Base-by-base conservation (phyloP, 805 yeast genomes). In the Kodamaea fukazawae region DNA sequence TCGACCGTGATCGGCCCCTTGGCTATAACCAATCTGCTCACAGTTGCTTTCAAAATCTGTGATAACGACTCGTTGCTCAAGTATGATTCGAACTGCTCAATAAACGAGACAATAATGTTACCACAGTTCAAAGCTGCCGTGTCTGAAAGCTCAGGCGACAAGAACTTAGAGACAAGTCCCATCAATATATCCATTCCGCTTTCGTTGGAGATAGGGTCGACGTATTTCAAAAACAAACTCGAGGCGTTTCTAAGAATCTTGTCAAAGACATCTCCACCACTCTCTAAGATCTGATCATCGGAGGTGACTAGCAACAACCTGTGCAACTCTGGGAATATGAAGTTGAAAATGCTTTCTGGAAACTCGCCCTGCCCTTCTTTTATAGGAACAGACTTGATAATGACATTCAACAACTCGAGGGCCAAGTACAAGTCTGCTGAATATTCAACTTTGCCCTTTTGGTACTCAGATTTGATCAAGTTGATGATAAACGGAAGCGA, bases 121-220 rank as follows among this genome's bases (percentile, higher is more conserved):
- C 91, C 97, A 32, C 86, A 76, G 42, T 85, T 83, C 61, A 81
- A 71, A 1, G 95, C 90, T 0, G 96, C 96, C 32, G 83, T 76
- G 49, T 89, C 97, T 11, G 84, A 75, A 41, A 86, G 67, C 6
- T 71, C 70, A 1, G 95, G 86, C 1, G 85, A 77, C 23, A 91
- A 70, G 38, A 88, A 76, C 51, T 80, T 80, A 3, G 86, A 76
- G 2, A 83, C 79, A 10, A 84, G 76, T 23, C 73, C 69, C 12
- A 93, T 63, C n/a, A 86, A 68, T 2, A 72, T 64, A 12, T 79
- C 71, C 38, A 76, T 60, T 0, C 86, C 87, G 1, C 73, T 49
- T 33, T 64, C 58, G 10, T 50, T 55, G 5, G 67, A 61, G 3
- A 58, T 49, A 1, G 63, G 57, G n/a, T 61, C 61, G 2, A 39